Evolutionary conservation across 2,329 filamentous ascomycete species (phyloP).

Genomic region (Orbilia brochopaga): DNA sequence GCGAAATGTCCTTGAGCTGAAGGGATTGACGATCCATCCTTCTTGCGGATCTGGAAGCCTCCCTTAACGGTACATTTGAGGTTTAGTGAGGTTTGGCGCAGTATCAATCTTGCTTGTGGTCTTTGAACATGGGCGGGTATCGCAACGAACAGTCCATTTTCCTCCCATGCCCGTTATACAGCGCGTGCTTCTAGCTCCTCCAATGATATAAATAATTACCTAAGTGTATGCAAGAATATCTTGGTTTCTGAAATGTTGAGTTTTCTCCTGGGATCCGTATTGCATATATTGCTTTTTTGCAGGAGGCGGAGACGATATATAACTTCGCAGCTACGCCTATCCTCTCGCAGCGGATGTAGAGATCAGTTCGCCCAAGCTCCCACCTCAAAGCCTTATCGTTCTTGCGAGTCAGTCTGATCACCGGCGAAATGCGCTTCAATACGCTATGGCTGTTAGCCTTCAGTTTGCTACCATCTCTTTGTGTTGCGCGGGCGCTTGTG

Average conservation of each 20-base stretch:
- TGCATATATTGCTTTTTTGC: no score
- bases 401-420: background rate
- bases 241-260: no score
- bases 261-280: no score
- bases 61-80: background rate
- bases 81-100: background rate
- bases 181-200: background rate
- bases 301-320: no score
- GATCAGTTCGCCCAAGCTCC: no score
- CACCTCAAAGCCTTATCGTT: background rate
- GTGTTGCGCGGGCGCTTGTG: background rate
- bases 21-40: conserved; percentile 1
- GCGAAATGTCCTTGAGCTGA: background rate
- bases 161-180: background rate
- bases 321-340: no score
- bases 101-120: background rate
- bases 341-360: no score
- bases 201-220: no score
- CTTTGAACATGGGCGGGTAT: no score
- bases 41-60: background rate
- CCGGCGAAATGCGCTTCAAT: conserved; percentile 10
- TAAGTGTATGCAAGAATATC: no score
- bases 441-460: conserved; percentile 13
- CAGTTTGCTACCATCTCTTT: conserved; percentile 19
- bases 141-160: no score